phyloP scores from a whole-genome alignment of 108 stramenopile species.

The Aurantiochytrium sp. region DNA sequence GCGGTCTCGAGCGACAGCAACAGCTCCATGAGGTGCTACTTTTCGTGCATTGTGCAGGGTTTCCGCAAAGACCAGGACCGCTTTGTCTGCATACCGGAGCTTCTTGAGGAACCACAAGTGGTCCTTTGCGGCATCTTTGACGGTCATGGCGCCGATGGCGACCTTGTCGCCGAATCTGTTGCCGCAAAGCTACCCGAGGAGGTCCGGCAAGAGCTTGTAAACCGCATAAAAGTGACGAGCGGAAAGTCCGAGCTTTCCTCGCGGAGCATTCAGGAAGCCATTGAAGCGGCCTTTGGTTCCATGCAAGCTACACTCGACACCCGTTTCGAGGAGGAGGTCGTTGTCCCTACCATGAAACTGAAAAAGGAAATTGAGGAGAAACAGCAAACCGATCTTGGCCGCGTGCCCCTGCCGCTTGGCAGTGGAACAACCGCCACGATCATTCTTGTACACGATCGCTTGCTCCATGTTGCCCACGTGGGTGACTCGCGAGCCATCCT shows the following conservation, averaged over 20 bases:
- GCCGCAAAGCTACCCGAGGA: neutral
- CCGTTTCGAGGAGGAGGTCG: neutral
- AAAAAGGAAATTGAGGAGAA: neutral
- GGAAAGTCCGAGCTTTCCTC: neutral
- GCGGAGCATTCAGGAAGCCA: neutral
- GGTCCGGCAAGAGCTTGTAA: neutral
- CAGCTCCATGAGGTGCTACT: neutral
- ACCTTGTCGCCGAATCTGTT: neutral
- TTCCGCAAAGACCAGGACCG: neutral
- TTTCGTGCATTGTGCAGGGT: neutral
- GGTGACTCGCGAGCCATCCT: slow-evolving; percentile 3
- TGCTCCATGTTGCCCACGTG: neutral
- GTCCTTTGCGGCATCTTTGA: neutral
- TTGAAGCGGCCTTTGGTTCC: neutral
- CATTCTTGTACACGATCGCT: neutral
- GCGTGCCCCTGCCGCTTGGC: neutral
- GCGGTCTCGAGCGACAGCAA: too few relatives aligned
- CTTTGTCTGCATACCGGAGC: neutral
- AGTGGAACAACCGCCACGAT: neutral
- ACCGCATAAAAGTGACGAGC: neutral
- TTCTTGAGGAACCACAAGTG: neutral
- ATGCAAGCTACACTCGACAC: neutral
- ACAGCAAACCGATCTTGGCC: neutral
- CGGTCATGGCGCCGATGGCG: neutral
- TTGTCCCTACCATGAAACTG: neutral